Conservation (phyloP, 345 rosid genomes). For the Dovyalis caffra region DNA sequence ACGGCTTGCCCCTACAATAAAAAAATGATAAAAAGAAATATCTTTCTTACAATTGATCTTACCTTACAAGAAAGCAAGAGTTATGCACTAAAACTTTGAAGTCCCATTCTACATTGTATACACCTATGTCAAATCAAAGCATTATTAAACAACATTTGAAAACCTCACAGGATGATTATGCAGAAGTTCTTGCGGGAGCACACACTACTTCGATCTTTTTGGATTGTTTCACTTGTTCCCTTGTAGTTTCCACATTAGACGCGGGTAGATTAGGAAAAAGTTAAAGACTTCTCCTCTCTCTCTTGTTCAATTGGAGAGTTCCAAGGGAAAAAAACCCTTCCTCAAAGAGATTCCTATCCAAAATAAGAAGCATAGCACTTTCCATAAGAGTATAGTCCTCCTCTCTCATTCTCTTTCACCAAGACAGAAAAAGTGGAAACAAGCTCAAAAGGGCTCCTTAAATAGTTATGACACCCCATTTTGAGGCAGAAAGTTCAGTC, state of each 20-base stretch:
- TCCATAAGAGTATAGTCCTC: not conserved
- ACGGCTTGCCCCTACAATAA: slow-evolving; percentile 64
- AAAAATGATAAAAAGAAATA: not conserved
- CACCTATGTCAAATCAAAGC: not conserved
- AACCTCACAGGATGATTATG: not conserved
- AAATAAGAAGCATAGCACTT: not conserved
- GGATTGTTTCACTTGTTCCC: not conserved
- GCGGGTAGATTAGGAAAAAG: not conserved
- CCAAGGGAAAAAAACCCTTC: not conserved
- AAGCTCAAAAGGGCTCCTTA: not conserved
- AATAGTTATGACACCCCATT: not conserved
- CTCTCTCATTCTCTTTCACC: not conserved
- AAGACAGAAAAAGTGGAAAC: not conserved
- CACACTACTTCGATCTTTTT: not conserved
- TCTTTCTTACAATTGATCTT: not conserved
- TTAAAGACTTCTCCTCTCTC: not conserved
- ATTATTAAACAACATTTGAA: not conserved
- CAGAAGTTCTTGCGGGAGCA: not conserved
- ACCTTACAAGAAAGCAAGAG: slow-evolving; percentile 1
- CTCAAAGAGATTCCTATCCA: not conserved
- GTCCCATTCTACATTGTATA: not conserved
- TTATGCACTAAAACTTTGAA: not conserved
- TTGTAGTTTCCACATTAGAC: not conserved
- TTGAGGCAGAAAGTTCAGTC: not conserved
- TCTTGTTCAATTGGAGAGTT: not conserved